Base-by-base conservation (phyloP, 2,329 filamentous ascomycete species). In the Bipolaris sorokiniana region DNA sequence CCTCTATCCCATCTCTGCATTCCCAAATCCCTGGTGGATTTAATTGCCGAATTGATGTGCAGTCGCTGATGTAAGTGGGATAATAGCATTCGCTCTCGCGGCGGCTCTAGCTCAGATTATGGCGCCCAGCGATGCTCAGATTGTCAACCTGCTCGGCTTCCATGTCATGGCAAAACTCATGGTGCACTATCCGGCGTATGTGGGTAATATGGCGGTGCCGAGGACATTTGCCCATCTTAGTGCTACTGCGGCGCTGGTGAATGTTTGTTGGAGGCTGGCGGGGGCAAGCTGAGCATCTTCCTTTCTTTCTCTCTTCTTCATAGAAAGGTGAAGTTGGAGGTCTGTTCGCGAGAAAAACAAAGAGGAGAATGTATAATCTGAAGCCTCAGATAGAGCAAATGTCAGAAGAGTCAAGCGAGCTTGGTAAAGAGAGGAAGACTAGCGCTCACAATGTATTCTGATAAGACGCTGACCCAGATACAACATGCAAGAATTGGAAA, bases 201-300 rank as follows among this genome's bases (percentile, higher is more conserved):
- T 68, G 38, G 22, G 54, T n/a, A 68, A 68, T 34, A 20, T 68
- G 18, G 57, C 64, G 6, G 2, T 65, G 18, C 60, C 62, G 5
- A 64, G 65, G 41, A 61, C 60, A 1, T 9, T 60, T 10, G 64
- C 65, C 15, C 65, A 68, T 48, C 20, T 68, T 2, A 62, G 58
- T 51, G 65, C 65, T 6, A 68, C 65, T 15, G 63, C 62, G n/a
- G 65, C 65, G 5, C 47, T 68, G 38, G 45, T 68, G 18, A 66
- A 68, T 36, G 61, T 68, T 20, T 66, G 65, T 40, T 68, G 65
- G 65, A 66, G 58, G 40, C 10, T 68, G 42, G 65, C 65, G 26
- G 58, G 58, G 47, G 62, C 58, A 3, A 63, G 48, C 42, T 61
- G 13, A 26, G 20, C 9, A 7, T 26, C 1, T 31, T 31, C 10